Conservation (phyloP, 306 rosid species). For the Prunus mongolica region DNA sequence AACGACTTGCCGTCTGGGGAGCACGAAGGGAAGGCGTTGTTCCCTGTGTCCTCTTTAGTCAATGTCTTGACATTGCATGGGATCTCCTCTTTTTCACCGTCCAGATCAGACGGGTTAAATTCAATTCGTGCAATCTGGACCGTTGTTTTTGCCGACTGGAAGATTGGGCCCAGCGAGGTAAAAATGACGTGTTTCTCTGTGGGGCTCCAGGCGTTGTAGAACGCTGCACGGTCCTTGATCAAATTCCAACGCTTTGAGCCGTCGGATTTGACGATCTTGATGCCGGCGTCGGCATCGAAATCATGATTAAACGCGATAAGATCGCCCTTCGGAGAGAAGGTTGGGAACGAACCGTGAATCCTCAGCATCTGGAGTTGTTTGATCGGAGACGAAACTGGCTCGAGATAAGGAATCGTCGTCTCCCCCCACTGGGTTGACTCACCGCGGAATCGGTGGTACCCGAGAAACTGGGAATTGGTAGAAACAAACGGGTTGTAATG, state of each 20-base stretch:
- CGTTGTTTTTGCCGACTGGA: conserved; percentile 40
- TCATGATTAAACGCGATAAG: conserved; percentile 53
- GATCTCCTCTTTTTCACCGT: conserved; percentile 34
- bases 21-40: conserved; percentile 76
- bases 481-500: conserved; percentile 87
- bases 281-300: conserved; percentile 19
- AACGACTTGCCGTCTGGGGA: conserved; percentile 70
- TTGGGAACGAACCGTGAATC: conserved; percentile 58
- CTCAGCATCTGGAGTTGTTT: conserved; percentile 41
- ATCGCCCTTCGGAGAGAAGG: conserved; percentile 52
- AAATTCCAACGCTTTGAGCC: conserved; percentile 64
- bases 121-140: conserved; percentile 72
- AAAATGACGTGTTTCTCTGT: conserved; percentile 56
- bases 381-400: conserved; percentile 46
- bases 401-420: conserved; percentile 47
- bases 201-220: conserved; percentile 68
- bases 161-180: conserved; percentile 72
- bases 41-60: conserved; percentile 53
- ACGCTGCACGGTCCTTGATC: conserved; percentile 47
- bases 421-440: conserved; percentile 49
- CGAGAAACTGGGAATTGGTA: conserved; percentile 43
- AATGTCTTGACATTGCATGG: conserved; percentile 39
- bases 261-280: conserved; percentile 51
- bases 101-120: conserved; percentile 36
- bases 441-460: conserved; percentile 87